Base-by-base conservation (phyloP, 805 yeast species). In the Jamesozyma hellenica region DNA sequence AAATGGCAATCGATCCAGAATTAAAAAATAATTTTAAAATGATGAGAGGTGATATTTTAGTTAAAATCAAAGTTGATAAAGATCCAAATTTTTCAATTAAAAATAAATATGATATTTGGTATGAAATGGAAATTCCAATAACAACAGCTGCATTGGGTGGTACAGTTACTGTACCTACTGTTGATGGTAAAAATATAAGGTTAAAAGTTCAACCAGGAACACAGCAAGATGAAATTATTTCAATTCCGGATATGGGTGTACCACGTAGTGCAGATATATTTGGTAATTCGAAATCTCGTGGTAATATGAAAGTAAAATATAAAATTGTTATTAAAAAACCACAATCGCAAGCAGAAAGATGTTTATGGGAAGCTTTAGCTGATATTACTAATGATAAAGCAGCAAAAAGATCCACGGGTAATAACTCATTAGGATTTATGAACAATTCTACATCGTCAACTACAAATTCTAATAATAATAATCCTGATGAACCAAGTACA, bases 141-240 rank as follows among this genome's bases (percentile, higher is more conserved):
- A 92, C 98, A 1, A 92, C 98, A 0, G 98, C 98, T 1, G 87
- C 96, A 0, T 68, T 92, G 34, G 99, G 99, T 44, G 99, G 99
- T 29, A 77, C 75, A 34, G 72, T 92, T 17, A 76, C 81, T 36
- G 75, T 92, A n/a, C 97, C 97, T 27, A 90, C 98, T 0, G 73
- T 92, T 21, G 85, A 78, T 46, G 96, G 94, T 4, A 73, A 73
- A 31, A 71, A 71, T 28, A 66, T 94, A 38, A 82, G 86, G 59
- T 63, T 92, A 41, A 84, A 77, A 61, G 79, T 92, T 11, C 79
- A 94, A 38, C 65, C 83, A 0, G 97, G 96, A 1, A 83, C 95
- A 0, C 94, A 84, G 55, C 66, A 73, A 31, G 94, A 90, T 19
- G 73, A 78, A 39, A 68, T 68, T 17, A 74, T 88, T 37, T 78